phyloP scores from a whole-genome alignment of 179 eudicot species.

The Spergularia azorica region DNA sequence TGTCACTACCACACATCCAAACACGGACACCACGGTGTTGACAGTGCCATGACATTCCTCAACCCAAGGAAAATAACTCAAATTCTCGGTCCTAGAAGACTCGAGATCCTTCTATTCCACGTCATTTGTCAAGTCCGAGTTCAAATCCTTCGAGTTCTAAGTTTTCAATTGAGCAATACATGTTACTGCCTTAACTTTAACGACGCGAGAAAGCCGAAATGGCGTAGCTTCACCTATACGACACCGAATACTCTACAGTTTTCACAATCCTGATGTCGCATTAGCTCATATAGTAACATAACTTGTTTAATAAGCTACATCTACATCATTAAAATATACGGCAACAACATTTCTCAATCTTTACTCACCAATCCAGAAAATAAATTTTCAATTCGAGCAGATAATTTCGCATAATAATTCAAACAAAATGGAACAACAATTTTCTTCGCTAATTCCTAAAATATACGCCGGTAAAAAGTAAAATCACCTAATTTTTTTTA shows the following conservation, averaged over 20 bases:
- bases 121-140: background rate
- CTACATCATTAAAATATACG: background rate
- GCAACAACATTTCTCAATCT: background rate
- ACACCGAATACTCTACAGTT: background rate
- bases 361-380: background rate
- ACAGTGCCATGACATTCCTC: conserved; percentile 1
- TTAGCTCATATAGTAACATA: background rate
- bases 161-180: background rate
- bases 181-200: background rate
- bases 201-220: background rate
- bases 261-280: background rate
- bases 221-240: background rate
- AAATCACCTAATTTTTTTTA: background rate
- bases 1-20: background rate
- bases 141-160: background rate
- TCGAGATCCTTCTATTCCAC: background rate
- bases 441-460: background rate
- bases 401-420: background rate
- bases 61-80: background rate
- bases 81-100: background rate
- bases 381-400: background rate
- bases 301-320: background rate
- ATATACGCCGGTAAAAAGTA: background rate
- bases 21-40: background rate
- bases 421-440: background rate